Evolutionary conservation across 306 rosid species (phyloP).

Genomic region (Adenanthera pavonina): DNA sequence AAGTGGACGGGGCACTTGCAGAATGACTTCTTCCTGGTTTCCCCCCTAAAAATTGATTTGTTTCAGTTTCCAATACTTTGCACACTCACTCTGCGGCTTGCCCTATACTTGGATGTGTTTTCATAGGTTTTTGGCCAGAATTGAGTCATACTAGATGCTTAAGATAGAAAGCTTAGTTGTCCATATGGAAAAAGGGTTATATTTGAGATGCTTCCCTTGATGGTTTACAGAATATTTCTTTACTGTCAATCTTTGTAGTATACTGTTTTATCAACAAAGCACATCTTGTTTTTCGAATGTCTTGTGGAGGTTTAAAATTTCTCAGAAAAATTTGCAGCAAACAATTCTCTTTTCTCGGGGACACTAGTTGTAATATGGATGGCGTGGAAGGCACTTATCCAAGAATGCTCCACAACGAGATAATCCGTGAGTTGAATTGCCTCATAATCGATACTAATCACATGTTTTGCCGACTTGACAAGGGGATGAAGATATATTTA

Average conservation of each 20-base stretch:
- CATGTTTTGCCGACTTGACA: background rate
- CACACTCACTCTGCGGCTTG: constrained; percentile 35
- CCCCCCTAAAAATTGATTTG: constrained; percentile 31
- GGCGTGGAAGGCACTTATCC: background rate
- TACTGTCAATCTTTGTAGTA: background rate
- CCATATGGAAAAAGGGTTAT: constrained; percentile 43
- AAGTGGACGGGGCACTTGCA: constrained; percentile 19
- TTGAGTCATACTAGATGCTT: constrained; percentile 35
- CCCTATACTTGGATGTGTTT: constrained; percentile 38
- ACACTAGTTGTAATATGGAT: background rate
- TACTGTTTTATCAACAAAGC: constrained; percentile 2
- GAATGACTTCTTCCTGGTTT: constrained; percentile 26
- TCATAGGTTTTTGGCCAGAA: constrained; percentile 29
- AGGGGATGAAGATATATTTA: background rate
- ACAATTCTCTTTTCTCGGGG: background rate
- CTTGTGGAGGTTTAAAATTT: background rate
- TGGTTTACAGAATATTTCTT: constrained; percentile 21
- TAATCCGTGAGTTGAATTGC: background rate
- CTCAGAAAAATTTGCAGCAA: background rate
- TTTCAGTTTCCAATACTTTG: constrained; percentile 8
- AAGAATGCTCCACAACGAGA: background rate
- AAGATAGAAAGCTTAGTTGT: constrained; percentile 42
- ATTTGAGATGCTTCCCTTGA: constrained; percentile 31
- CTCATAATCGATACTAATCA: background rate
- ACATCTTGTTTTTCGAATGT: background rate